A percentile compares a stretch with the other conserved stretches of the same genome.
phyloP scores from a whole-genome alignment of 2,329 filamentous ascomycete species.

The Diaporthe vexans region DNA sequence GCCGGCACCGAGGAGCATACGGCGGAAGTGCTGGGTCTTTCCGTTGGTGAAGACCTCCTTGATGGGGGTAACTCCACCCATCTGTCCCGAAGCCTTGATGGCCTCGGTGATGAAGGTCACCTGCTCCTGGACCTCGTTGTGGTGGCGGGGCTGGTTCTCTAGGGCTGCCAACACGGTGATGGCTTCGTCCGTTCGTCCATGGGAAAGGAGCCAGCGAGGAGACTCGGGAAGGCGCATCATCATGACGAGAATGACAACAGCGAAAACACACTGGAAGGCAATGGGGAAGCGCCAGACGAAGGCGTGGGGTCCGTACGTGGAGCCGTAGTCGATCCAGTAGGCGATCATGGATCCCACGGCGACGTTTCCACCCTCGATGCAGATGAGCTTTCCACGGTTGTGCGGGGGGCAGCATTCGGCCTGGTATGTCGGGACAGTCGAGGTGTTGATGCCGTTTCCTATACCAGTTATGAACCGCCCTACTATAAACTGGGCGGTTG shows the following conservation, averaged over 20 bases:
- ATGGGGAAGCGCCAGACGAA: slow-evolving; percentile 57
- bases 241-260: slow-evolving; percentile 57
- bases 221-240: slow-evolving; percentile 65
- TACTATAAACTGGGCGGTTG: slow-evolving; percentile 63
- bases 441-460: slow-evolving; percentile 65
- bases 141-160: slow-evolving; percentile 64
- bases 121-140: slow-evolving; percentile 58
- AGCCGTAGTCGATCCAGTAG: slow-evolving; percentile 59
- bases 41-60: slow-evolving; percentile 46
- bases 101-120: slow-evolving; percentile 58
- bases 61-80: slow-evolving; percentile 49
- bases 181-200: slow-evolving; percentile 65
- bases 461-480: slow-evolving; percentile 65
- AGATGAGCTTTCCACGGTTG: slow-evolving; percentile 73
- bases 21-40: slow-evolving; percentile 46
- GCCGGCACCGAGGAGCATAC: slow-evolving; percentile 44
- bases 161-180: slow-evolving; percentile 66
- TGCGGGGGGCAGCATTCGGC: slow-evolving; percentile 59
- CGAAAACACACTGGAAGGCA: slow-evolving; percentile 59
- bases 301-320: slow-evolving; percentile 50
- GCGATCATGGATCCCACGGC: slow-evolving; percentile 59
- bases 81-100: slow-evolving; percentile 50
- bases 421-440: slow-evolving; percentile 59
- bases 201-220: slow-evolving; percentile 62
- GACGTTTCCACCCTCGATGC: slow-evolving; percentile 64